Percentiles rank a stretch among this genome's conserved stretches.
Conservation (phyloP, 2,329 filamentous ascomycete genomes). For the Dendryphion nanum region DNA sequence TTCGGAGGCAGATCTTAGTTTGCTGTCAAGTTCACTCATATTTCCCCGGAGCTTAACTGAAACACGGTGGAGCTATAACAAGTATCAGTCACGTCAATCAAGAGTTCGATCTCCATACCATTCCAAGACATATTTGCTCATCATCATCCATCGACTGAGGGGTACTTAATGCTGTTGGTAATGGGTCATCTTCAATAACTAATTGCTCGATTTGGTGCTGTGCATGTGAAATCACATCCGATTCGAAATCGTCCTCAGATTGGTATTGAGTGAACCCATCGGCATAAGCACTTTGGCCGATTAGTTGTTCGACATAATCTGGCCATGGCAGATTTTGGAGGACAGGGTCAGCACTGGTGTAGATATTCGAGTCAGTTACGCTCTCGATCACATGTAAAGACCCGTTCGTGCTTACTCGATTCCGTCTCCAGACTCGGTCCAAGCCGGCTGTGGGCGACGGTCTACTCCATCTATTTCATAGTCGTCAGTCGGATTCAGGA, state of each 20-base stretch:
- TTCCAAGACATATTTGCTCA: slow-evolving; percentile 21
- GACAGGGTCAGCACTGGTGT: slow-evolving; percentile 10
- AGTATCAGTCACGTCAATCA: too few species aligned
- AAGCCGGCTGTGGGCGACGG: slow-evolving; percentile 6
- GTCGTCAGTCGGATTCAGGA: slow-evolving; percentile 19
- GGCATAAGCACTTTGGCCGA: slow-evolving; percentile 4
- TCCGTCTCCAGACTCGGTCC: slow-evolving; percentile 7
- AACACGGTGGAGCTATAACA: slow-evolving; percentile 15
- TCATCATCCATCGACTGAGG: too few species aligned
- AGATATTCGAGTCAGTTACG: too few species aligned
- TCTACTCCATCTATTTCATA: slow-evolving; percentile 1
- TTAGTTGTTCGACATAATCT: slow-evolving; percentile 10
- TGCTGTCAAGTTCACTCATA: slow-evolving; percentile 20
- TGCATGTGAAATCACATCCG: slow-evolving; percentile 7
- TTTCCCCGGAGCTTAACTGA: slow-evolving; percentile 20
- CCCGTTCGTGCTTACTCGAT: slow-evolving; percentile 14
- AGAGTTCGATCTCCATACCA: too few species aligned
- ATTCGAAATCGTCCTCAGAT: slow-evolving; percentile 1
- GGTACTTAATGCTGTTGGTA: too few species aligned
- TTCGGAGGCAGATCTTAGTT: slow-evolving; percentile 4
- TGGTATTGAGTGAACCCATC: not conserved
- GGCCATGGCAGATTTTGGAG: slow-evolving; percentile 15
- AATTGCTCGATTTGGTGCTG: slow-evolving; percentile 18
- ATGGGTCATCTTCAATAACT: slow-evolving; percentile 6
- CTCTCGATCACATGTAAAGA: too few species aligned